Base-by-base conservation (phyloP, 306 rosid species). In the Elaeagnus macrophylla region DNA sequence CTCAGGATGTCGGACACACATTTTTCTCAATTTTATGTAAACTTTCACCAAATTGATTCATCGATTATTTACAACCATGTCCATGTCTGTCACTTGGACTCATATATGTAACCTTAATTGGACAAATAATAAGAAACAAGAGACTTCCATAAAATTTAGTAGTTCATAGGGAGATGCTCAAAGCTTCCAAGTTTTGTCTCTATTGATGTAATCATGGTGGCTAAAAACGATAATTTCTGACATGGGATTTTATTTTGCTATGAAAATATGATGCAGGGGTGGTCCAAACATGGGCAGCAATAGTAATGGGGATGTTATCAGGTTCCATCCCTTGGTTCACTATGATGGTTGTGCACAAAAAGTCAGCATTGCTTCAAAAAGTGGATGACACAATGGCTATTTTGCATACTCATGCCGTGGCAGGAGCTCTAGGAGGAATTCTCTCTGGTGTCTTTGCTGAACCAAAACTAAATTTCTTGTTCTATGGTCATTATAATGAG, bases 331-430 rank as follows among this genome's bases (percentile, higher is more conserved):
- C 77, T 9, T 75, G 81, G 81, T 70, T 66, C 58, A 75, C 81
- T 6, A 75, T 75, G 81, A 75, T 62, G 81, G 68, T 75, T 12
- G 61, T 71, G 14, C 77, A 75, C 54, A 67, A 75, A 70, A 62
- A 39, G 35, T 70, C 70, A 7, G 12, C 2, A 9, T 64, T 75
- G 13, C 77, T 75, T 10, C 81, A 70, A 42, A 66, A 58, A 49
- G 81, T 75, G 7, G 81, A 75, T 51, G 81, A 75, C 81, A 75
- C 81, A 40, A 70, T 75, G 77, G 81, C 81, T n/a, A 74, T 75
- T 3, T 7, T 71, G 7, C 77, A 75, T 71, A 75, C 81, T 20
- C 81, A 75, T 41, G 77, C 81, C 58, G 36, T 75, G 1, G 81
- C 81, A 3, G 77, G 81, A 48, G 32, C 64, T 51, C 73, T 75